These are phyloP conservation scores for Plasmodium gonderi DNA, from an alignment of 169 alveolate species.

Conservation along the genomic window DNA sequence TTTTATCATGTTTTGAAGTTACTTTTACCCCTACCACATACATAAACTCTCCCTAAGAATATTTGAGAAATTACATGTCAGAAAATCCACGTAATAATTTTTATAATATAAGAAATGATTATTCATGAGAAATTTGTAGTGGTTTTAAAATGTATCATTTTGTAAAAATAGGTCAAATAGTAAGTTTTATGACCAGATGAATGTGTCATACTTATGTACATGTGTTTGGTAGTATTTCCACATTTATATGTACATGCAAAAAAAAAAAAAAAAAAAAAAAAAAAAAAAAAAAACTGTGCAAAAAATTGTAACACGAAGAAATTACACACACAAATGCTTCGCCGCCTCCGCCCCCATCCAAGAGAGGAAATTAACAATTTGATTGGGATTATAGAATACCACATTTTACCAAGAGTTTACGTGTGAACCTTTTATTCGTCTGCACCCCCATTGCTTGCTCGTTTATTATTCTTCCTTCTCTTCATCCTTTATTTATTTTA, in stretches of 20 bases:
- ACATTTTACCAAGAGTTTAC: not conserved
- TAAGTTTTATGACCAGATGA: not conserved
- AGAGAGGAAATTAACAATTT: too few relatives aligned
- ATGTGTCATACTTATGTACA: not conserved
- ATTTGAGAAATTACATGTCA: not conserved
- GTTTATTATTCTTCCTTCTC: not conserved
- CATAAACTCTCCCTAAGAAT: too few relatives aligned
- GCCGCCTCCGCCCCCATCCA: too few relatives aligned
- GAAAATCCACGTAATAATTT: not conserved
- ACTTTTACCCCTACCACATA: not conserved
- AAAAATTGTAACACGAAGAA: not conserved
- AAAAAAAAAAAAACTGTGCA: too few relatives aligned
- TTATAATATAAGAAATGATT: not conserved
- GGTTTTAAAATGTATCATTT: not conserved
- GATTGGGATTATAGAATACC: not conserved
- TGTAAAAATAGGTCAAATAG: not conserved
- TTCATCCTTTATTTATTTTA: not conserved
- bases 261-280: too few relatives aligned
- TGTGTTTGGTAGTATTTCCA: not conserved
- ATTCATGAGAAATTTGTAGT: not conserved
- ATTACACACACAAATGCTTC: not conserved
- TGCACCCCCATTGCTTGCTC: not conserved
- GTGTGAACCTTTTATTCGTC: not conserved
- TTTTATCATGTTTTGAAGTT: not conserved
- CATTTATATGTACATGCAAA: too few relatives aligned